Conservation (phyloP, 495 filamentous ascomycete genomes). For the Glonium stellatum region DNA sequence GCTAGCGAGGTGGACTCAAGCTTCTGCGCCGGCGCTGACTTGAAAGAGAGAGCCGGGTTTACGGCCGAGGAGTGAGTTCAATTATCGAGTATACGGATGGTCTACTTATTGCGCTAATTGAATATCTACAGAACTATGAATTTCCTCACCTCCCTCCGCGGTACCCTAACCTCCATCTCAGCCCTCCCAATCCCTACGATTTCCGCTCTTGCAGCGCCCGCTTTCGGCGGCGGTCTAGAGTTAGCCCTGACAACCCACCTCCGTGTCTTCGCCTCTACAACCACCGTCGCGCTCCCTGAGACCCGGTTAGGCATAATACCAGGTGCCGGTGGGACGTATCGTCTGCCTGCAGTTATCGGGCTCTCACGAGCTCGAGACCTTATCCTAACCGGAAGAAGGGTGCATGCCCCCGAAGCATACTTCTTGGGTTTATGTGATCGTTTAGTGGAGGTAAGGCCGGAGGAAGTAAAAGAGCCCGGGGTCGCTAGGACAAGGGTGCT, state of each 20-base stretch:
- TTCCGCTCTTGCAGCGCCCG: slow-evolving; percentile 68
- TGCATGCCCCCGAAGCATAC: slow-evolving; percentile 72
- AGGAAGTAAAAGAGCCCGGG: slow-evolving; percentile 38
- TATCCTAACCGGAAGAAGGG: slow-evolving; percentile 75
- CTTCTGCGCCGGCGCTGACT: slow-evolving; percentile 91
- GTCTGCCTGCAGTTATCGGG: slow-evolving; percentile 72
- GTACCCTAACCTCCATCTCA: slow-evolving; percentile 60
- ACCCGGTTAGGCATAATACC: slow-evolving; percentile 89
- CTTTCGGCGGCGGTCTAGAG: slow-evolving; percentile 89
- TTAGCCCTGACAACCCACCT: slow-evolving; percentile 80
- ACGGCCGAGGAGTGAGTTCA: slow-evolving; percentile 55
- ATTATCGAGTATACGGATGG: background rate
- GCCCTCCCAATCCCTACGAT: slow-evolving; percentile 81
- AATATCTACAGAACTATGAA: slow-evolving; percentile 51
- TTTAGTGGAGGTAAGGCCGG: slow-evolving; percentile 61
- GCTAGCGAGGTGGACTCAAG: slow-evolving; percentile 68
- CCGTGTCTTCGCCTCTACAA: slow-evolving; percentile 69
- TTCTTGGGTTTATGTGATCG: slow-evolving; percentile 78
- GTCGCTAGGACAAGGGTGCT: slow-evolving; percentile 59
- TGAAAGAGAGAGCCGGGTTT: slow-evolving; percentile 79
- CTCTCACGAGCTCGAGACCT: slow-evolving; percentile 68
- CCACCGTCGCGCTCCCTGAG: slow-evolving; percentile 76
- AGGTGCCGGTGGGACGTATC: slow-evolving; percentile 86
- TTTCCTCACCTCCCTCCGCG: slow-evolving; percentile 70
- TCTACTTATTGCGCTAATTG: background rate